Evolutionary conservation across 1,284 basidiomycete genomes (phyloP).

Genomic region (Cutaneotrichosporon sp.): DNA sequence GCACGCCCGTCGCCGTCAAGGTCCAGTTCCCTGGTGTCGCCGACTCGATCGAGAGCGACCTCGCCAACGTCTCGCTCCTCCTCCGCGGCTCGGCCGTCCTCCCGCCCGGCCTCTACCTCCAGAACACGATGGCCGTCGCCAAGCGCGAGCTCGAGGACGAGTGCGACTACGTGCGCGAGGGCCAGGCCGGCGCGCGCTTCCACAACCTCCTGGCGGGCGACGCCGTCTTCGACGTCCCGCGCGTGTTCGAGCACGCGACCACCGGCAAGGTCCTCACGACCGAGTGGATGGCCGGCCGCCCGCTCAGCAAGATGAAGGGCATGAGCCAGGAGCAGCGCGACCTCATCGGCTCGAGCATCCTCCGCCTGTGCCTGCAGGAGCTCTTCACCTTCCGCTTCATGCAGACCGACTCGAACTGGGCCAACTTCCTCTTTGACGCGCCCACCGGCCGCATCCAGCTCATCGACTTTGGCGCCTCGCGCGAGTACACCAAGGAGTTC

Average conservation of each 20-base stretch:
- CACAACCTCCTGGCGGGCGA: constrained; percentile 62
- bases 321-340: constrained; percentile 70
- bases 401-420: constrained; percentile 99
- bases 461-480: constrained; percentile 94
- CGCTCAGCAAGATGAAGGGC: constrained; percentile 67
- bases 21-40: constrained; percentile 94
- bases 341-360: constrained; percentile 76
- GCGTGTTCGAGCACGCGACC: constrained; percentile 73
- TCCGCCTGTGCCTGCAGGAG: constrained; percentile 86
- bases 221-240: constrained; percentile 76
- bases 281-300: constrained; percentile 79
- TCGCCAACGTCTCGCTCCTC: constrained; percentile 82
- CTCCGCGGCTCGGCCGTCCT: constrained; percentile 77
- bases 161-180: constrained; percentile 91
- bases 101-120: constrained; percentile 85
- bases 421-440: constrained; percentile 89
- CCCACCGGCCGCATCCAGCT: constrained; percentile 67
- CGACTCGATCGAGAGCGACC: constrained; percentile 81
- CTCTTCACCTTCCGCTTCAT: constrained; percentile 88
- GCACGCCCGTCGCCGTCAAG: constrained; percentile 76
- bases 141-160: constrained; percentile 91
- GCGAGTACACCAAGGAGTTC: constrained; percentile 81
- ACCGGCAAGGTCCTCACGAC: constrained; percentile 85
- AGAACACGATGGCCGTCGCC: constrained; percentile 85
- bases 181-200: constrained; percentile 70